Evolutionary conservation across 345 rosid genomes (phyloP), one percentile per base, ranked within the genome.

Genomic region (Eucalyptus marginata): DNA sequence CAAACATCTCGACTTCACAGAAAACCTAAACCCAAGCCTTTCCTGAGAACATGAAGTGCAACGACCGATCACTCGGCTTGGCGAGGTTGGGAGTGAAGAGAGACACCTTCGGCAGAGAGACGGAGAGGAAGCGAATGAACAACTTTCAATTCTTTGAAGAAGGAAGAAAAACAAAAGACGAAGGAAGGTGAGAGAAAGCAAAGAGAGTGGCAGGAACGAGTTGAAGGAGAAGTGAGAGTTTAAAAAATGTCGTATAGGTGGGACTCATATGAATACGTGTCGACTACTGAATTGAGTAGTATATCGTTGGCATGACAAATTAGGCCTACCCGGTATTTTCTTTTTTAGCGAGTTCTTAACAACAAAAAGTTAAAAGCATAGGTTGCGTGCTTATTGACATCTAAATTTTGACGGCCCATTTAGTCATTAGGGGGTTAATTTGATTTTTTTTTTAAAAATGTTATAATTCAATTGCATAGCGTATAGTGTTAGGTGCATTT

Each of bases 1-100:
- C 24, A 47, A 22, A 52, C 50, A 49, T 56, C 36, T 85, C 3
- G 14, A 62, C 68, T 15, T 85, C 52, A 27, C 7, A 17, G 58
- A 49, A 81, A 85, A 20, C 43, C 58, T 15, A 31, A 85, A 17
- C 52, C 54, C 11, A 10, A 49, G 52, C 50, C 58, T 13, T 84
- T 50, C 58, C 91, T 92, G 33, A 96, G 94, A 22, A 98, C 95
- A 89, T 97, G 99, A 91, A 98, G 95, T 88, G 97, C 97, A 89
- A 95, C 88, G 17, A 98, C 95, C 91, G 91, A 89, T 97, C 99
- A 52, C 98, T 97, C 59, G 99, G 96, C 90, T 94, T 93, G 22
- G 97, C 95, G 18, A 95, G 93, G 91, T 95, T 96, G 89, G 76
- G 20, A 64, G 76, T 40, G 76, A n/a, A 64, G 36, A n/a, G 20